A percentile compares a stretch with the other conserved stretches of the same genome.
These are phyloP conservation scores for Leishmania aethiopica DNA, from an alignment of 208 protist genomes.

Conservation along the genomic window DNA sequence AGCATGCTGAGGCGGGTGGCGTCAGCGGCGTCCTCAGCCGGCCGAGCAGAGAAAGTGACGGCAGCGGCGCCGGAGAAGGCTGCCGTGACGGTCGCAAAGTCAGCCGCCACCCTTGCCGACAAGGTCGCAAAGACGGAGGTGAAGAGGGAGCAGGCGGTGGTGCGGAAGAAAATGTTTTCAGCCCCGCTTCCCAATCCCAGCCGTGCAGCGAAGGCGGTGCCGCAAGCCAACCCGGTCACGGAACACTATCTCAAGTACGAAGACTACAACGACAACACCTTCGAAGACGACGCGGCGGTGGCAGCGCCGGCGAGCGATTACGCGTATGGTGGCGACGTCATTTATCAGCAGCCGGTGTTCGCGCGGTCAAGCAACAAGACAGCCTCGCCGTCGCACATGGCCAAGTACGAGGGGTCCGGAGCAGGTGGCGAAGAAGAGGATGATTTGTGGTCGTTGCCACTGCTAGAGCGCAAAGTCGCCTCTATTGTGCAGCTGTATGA, in stretches of 20 bases:
- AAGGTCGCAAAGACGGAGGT: neutral
- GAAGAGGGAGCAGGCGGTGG: neutral
- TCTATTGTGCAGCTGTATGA: slow-evolving; percentile 83
- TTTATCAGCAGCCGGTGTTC: slow-evolving; percentile 18
- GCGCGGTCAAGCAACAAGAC: neutral
- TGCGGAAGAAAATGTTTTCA: neutral
- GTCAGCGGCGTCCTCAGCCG: slow-evolving; percentile 1
- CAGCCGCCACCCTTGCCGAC: no score
- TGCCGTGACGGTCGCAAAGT: neutral
- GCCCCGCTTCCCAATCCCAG: slow-evolving; percentile 8
- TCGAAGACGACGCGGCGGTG: neutral
- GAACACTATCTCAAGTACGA: slow-evolving; percentile 31
- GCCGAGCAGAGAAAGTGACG: slow-evolving; percentile 10
- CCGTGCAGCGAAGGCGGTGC: neutral
- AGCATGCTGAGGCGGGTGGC: slow-evolving; percentile 45
- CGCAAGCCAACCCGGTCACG: neutral
- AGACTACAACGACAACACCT: slow-evolving; percentile 16
- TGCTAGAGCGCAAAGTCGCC: slow-evolving; percentile 66
- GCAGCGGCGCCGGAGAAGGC: slow-evolving; percentile 6
- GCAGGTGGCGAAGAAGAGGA: neutral
- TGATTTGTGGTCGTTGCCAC: slow-evolving; percentile 28
- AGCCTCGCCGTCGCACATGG: slow-evolving; percentile 9
- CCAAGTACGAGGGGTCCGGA: slow-evolving; percentile 11
- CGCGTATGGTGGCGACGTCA: slow-evolving; percentile 12
- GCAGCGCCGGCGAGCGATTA: neutral